These are phyloP conservation scores for Gloeostereum incarnatum DNA, from an alignment of 768 basidiomycete species.

Conservation along the genomic window DNA sequence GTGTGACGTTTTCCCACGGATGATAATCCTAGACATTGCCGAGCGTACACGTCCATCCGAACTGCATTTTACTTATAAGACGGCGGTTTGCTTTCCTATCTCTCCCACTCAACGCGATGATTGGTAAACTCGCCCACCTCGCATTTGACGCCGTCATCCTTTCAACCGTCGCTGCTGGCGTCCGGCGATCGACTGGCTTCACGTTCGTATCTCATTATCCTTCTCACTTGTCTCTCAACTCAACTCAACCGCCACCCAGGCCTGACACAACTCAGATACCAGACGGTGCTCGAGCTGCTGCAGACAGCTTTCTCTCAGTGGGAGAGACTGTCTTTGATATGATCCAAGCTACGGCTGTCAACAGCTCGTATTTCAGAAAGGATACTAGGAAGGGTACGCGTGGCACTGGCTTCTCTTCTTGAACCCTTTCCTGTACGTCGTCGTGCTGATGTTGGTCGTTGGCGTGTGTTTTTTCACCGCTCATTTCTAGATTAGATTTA, in stretches of 20 bases:
- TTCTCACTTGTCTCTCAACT: conserved; percentile 4
- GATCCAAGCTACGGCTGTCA: conserved; percentile 77
- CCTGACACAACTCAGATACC: conserved; percentile 60
- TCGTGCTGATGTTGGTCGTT: no score
- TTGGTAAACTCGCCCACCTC: conserved; percentile 77
- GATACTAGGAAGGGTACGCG: no score
- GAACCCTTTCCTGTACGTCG: no score
- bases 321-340: conserved; percentile 90
- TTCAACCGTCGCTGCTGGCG: conserved; percentile 86
- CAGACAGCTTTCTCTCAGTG: conserved; percentile 75
- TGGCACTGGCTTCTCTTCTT: no score
- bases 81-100: no score
- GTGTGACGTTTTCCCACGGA: no score
- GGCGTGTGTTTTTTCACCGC: no score
- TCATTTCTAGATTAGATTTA: no score
- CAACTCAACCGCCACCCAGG: conserved; percentile 24
- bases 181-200: conserved; percentile 86
- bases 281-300: conserved; percentile 64
- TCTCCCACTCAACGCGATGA: no score
- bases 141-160: conserved; percentile 77
- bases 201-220: conserved; percentile 47
- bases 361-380: conserved; percentile 74
- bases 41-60: no score
- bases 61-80: no score
- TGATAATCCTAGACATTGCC: no score